Evolutionary conservation across 495 filamentous ascomycete genomes (phyloP), one percentile per base, ranked within the genome.

Genomic region (Patellaria atrata): DNA sequence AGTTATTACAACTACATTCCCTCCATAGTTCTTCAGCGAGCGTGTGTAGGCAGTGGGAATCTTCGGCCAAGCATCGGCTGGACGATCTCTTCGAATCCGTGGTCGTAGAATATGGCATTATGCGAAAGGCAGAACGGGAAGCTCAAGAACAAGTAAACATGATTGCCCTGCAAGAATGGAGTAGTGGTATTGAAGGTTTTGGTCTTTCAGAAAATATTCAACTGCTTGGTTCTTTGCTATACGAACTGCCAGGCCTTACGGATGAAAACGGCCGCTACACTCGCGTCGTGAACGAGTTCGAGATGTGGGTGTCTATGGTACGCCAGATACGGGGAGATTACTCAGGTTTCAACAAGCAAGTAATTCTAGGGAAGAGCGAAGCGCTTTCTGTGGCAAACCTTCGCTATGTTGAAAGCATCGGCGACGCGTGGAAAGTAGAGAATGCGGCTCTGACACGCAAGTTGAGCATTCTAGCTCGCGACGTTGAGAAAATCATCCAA

Each of bases 1-100:
- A 85, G 46, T 62, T 89, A 14, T 58, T 84, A 15, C 79, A 83
- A 48, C 57, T 86, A 4, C 71, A 73, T 48, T 59, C 86, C 7
- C 57, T 85, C 9, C 77, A 82, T 56, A 64, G 62, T 32, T 53
- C 54, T 29, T 61, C 63, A 11, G 37, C 40, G 5, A 8, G 52
- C 53, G 25, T 42, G 38, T 7, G 30, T 27, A 7, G 50, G 59
- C 28, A 29, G 28, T 75, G 69, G 69, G 52, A 56, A 30, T 52
- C 37, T 1, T 67, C 63, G 45, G 69, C 69, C 1, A 53, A 57
- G 30, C 19, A 39, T 21, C 56, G 53, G 22, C 48, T 73, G 4
- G 48, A 52, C 2, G 30, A 15, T 0, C 55, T 58, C 22, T 74
- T 68, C 36, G 44, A 52, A 6, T 40, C 41, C 10, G 45, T 68